A percentile compares a stretch with the other conserved stretches of the same genome.
phyloP scores from a whole-genome alignment of 176 grass and related monocot genomes.

The Puccinellia tenuiflora region DNA sequence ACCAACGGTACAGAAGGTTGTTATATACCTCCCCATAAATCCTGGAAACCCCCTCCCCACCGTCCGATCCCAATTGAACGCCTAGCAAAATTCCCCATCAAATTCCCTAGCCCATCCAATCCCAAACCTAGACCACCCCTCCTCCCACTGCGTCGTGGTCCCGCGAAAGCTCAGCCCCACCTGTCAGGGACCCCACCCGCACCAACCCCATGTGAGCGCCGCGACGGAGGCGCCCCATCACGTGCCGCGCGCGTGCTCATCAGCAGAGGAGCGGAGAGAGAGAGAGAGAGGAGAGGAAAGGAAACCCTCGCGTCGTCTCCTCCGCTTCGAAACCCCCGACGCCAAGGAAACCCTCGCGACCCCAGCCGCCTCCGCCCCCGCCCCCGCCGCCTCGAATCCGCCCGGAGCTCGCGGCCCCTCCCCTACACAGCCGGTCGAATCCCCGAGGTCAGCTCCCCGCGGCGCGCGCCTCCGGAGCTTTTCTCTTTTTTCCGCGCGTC shows the following conservation, averaged over 20 bases:
- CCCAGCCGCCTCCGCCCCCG: neutral
- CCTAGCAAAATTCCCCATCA: neutral
- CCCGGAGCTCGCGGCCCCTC: neutral
- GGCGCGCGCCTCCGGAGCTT: neutral
- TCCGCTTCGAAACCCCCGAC: constrained; percentile 42
- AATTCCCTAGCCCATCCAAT: neutral
- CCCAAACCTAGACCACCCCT: neutral
- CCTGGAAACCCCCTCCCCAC: neutral
- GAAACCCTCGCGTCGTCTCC: constrained; percentile 36
- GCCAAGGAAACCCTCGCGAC: constrained; percentile 35
- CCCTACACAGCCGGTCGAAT: neutral
- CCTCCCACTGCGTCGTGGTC: constrained; percentile 5
- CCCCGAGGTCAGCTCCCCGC: constrained; percentile 25
- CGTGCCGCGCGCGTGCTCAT: constrained; percentile 26
- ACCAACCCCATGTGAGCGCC: constrained; percentile 17
- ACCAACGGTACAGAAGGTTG: constrained; percentile 38
- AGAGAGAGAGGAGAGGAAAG: neutral
- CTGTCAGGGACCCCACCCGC: constrained; percentile 14
- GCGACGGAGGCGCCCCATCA: constrained; percentile 8
- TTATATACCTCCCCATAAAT: constrained; percentile 15
- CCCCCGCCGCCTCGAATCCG: constrained; percentile 31
- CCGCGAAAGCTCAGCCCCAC: accelerated
- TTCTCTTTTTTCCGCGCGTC: neutral
- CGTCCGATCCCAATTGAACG: constrained; percentile 31
- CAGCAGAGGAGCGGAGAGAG: constrained; percentile 7